A percentile compares a stretch with the other conserved stretches of the same genome.
phyloP scores from a whole-genome alignment of 148 eudicot genomes.

The Cornus florida region DNA sequence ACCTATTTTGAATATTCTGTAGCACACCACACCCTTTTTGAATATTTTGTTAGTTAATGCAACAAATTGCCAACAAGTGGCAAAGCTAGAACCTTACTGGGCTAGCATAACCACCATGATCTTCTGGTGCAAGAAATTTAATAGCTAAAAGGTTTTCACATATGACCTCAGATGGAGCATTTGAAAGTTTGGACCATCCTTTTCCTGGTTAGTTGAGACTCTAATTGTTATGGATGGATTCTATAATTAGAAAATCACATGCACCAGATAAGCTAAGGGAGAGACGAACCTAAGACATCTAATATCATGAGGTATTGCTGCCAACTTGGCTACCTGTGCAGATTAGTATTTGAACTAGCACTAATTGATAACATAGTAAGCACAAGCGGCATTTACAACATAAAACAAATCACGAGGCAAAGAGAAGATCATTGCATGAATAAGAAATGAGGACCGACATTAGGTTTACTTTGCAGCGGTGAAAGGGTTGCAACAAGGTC shows the following conservation, averaged over 20 bases:
- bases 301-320: neutral
- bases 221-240: neutral
- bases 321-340: neutral
- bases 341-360: neutral
- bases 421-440: constrained; percentile 2
- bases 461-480: constrained; percentile 66
- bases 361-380: neutral
- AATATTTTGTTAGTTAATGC: too few species aligned
- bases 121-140: neutral
- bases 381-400: neutral
- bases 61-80: too few species aligned
- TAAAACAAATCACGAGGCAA: neutral
- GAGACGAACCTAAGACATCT: neutral
- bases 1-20: too few species aligned
- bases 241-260: neutral
- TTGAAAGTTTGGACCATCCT: neutral
- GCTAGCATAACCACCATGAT: too few species aligned
- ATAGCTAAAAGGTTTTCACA: neutral
- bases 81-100: too few species aligned
- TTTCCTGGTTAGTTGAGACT: neutral
- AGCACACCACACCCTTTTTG: too few species aligned
- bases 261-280: neutral
- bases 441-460: constrained; percentile 44
- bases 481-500: constrained; percentile 65
- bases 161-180: neutral